A percentile compares a stretch with the other conserved stretches of the same genome.
Conservation (phyloP, 306 rosid genomes). For the Mimosa pudica region DNA sequence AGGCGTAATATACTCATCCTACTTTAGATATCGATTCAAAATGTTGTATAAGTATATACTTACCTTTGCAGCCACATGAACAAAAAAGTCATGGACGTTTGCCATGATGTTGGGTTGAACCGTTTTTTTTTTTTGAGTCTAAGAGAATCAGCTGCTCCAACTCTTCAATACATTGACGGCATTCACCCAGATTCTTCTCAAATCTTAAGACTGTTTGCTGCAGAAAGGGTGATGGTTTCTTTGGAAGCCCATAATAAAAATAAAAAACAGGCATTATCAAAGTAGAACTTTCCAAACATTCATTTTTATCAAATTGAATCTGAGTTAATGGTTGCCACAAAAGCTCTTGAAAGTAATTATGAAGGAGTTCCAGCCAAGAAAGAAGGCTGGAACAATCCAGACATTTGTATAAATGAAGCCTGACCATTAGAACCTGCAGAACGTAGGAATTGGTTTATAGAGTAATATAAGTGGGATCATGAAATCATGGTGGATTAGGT, state of each 20-base stretch:
- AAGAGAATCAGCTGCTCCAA: slow-evolving; percentile 85
- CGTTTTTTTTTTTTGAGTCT: slow-evolving; percentile 62
- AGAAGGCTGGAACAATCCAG: slow-evolving; percentile 47
- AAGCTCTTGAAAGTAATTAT: slow-evolving; percentile 56
- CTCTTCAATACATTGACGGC: slow-evolving; percentile 94
- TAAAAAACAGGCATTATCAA: slow-evolving; percentile 85
- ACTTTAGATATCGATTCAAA: slow-evolving; percentile 7
- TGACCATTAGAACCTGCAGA: slow-evolving; percentile 75
- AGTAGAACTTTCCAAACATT: slow-evolving; percentile 60
- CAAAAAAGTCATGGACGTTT: slow-evolving; percentile 92
- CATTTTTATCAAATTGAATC: slow-evolving; percentile 47
- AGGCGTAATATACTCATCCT: slow-evolving; percentile 18
- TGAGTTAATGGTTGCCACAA: slow-evolving; percentile 50
- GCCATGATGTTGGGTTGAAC: slow-evolving; percentile 86
- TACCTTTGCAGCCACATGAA: slow-evolving; percentile 98
- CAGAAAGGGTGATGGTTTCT: slow-evolving; percentile 89
- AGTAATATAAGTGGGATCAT: neutral
- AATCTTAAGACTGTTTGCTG: slow-evolving; percentile 85
- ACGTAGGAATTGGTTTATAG: slow-evolving; percentile 19
- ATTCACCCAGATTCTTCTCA: slow-evolving; percentile 80
- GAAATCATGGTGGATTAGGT: neutral
- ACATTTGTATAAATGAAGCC: slow-evolving; percentile 44
- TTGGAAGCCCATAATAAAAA: slow-evolving; percentile 91
- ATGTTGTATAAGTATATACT: slow-evolving; percentile 23
- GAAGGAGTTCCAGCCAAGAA: slow-evolving; percentile 78